Evolutionary conservation across 208 protist species (phyloP).

Genomic region (Acanthamoeba sp.): DNA sequence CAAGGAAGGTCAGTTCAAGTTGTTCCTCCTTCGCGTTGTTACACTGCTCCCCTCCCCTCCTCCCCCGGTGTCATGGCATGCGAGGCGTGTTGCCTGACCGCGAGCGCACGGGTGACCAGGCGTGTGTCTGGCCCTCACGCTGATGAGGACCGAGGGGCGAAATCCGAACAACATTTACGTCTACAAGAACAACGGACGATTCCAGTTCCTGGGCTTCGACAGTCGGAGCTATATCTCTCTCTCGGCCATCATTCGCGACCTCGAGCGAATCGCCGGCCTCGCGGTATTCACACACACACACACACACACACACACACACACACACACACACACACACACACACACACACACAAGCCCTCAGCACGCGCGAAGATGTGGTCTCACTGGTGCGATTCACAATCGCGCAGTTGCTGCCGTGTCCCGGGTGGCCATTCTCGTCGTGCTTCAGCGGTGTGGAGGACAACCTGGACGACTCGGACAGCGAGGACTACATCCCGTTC

Average conservation of each 20-base stretch:
- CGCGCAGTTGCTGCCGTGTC: slow-evolving; percentile 45
- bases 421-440: slow-evolving; percentile 42
- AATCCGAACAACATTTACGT: slow-evolving; percentile 57
- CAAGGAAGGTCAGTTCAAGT: slow-evolving; percentile 53
- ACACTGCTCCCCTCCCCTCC: too few species aligned
- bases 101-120: too few species aligned
- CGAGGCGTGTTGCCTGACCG: not conserved
- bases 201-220: slow-evolving; percentile 59
- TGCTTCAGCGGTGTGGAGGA: slow-evolving; percentile 59
- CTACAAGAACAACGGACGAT: slow-evolving; percentile 50
- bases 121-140: slow-evolving; percentile 9
- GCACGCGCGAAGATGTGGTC: not conserved
- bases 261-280: not conserved
- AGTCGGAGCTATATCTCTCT: slow-evolving; percentile 45
- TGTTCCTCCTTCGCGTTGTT: too few species aligned
- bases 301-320: not conserved
- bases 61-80: not conserved
- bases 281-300: not conserved
- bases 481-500: slow-evolving; percentile 61
- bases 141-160: slow-evolving; percentile 8
- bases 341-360: not conserved
- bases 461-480: slow-evolving; percentile 66
- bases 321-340: not conserved
- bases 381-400: too few species aligned
- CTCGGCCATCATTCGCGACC: slow-evolving; percentile 30